Percentiles rank a stretch among this genome's conserved stretches.
Conservation (phyloP, 495 filamentous ascomycete species). For the Penicillium arizonense region DNA sequence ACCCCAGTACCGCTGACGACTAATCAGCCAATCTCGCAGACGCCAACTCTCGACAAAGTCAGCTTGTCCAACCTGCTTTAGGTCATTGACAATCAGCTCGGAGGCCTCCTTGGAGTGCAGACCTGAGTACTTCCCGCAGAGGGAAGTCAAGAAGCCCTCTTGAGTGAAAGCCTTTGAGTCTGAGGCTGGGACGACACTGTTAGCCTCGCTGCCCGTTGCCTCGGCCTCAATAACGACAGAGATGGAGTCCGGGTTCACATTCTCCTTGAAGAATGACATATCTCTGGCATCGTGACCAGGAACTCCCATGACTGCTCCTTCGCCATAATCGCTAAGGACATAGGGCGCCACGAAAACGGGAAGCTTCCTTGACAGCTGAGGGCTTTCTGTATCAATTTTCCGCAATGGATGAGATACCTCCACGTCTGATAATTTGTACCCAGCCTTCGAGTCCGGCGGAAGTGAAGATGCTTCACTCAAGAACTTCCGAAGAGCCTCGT, state of each 20-base stretch:
- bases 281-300: slow-evolving; percentile 81
- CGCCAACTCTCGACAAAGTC: slow-evolving; percentile 67
- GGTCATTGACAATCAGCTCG: slow-evolving; percentile 56
- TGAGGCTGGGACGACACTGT: slow-evolving; percentile 32
- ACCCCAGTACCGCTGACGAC: slow-evolving; percentile 87
- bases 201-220: slow-evolving; percentile 35
- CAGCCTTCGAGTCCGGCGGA: slow-evolving; percentile 70
- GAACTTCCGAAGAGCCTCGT: slow-evolving; percentile 63
- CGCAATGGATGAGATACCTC: slow-evolving; percentile 64
- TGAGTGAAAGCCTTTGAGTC: slow-evolving; percentile 41
- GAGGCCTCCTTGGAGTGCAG: slow-evolving; percentile 61
- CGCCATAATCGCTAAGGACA: slow-evolving; percentile 84
- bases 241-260: slow-evolving; percentile 52
- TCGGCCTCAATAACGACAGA: slow-evolving; percentile 46
- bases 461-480: slow-evolving; percentile 60
- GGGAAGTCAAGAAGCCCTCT: slow-evolving; percentile 44
- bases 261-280: slow-evolving; percentile 74
- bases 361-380: slow-evolving; percentile 51
- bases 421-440: slow-evolving; percentile 62
- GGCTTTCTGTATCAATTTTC: slow-evolving; percentile 49
- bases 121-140: slow-evolving; percentile 47
- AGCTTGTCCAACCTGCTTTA: slow-evolving; percentile 51
- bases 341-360: slow-evolving; percentile 83
- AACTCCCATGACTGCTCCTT: slow-evolving; percentile 89
- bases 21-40: slow-evolving; percentile 83